phyloP scores from a whole-genome alignment of 2,329 filamentous ascomycete genomes.

The Fusarium camptoceras region DNA sequence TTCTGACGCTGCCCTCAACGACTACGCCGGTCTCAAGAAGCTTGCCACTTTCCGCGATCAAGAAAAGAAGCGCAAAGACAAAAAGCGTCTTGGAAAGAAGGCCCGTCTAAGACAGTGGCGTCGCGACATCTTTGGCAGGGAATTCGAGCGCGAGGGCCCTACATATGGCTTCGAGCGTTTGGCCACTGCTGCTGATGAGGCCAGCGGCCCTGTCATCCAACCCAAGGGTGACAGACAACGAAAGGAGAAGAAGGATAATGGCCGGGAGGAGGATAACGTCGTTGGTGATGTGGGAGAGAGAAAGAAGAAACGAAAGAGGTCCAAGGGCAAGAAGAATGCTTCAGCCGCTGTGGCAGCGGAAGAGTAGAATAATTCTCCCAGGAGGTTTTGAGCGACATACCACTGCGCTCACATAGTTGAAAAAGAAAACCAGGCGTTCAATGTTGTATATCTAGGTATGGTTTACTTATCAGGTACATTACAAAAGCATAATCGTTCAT shows the following conservation, averaged over 20 bases:
- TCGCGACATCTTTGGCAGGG: conserved; percentile 70
- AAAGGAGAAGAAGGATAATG: conserved; percentile 14
- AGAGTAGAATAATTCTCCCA: conserved; percentile 24
- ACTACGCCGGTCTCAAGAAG: conserved; percentile 95
- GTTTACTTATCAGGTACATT: conserved; percentile 24
- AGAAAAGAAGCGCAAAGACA: conserved; percentile 90
- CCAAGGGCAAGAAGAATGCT: conserved; percentile 56
- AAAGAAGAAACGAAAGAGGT: conserved; percentile 67
- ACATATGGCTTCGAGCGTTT: conserved; percentile 67
- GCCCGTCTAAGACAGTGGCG: conserved; percentile 89
- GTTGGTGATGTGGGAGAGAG: conserved; percentile 46
- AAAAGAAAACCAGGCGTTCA: conserved; percentile 41
- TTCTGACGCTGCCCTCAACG: conserved; percentile 85
- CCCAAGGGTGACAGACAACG: conserved; percentile 32
- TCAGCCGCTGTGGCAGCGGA: conserved; percentile 46
- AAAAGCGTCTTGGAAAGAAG: conserved; percentile 92
- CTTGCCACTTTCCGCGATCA: conserved; percentile 88
- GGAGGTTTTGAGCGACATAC: conserved; percentile 34
- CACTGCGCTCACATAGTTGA: conserved; percentile 33
- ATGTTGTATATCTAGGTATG: conserved; percentile 31
- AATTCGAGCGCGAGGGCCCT: conserved; percentile 67
- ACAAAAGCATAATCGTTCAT: conserved; percentile 19
- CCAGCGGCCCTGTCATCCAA: conserved; percentile 45
- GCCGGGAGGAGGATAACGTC: conserved; percentile 39
- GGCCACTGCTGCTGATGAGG: conserved; percentile 46